A percentile compares a stretch with the other conserved stretches of the same genome.
phyloP scores from a whole-genome alignment of 2,329 filamentous ascomycete genomes.

The Aureobasidium namibiae region DNA sequence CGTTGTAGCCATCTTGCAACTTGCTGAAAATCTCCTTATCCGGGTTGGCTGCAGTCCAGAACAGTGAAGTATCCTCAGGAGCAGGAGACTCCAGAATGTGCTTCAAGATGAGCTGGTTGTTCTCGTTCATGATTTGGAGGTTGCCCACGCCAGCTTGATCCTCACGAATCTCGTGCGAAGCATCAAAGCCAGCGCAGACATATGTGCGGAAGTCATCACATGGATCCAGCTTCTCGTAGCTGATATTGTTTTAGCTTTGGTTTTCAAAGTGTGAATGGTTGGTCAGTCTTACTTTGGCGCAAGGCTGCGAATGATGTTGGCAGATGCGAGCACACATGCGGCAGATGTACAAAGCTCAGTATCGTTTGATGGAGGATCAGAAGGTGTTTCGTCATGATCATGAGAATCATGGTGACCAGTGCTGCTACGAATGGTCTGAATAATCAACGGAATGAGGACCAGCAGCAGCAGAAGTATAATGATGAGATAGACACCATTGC shows the following conservation, averaged over 20 bases:
- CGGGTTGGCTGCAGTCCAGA: constrained; percentile 10
- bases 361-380: neutral
- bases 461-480: neutral
- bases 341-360: constrained; percentile 11
- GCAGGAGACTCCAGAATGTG: constrained; percentile 9
- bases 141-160: constrained; percentile 10
- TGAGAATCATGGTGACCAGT: neutral
- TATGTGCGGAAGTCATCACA: constrained; percentile 13
- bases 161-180: constrained; percentile 11
- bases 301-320: constrained; percentile 7
- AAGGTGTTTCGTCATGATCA: neutral
- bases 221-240: constrained; percentile 9
- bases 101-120: constrained; percentile 12
- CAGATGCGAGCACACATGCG: constrained; percentile 10
- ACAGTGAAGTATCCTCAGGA: constrained; percentile 3
- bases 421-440: neutral
- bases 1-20: constrained; percentile 55
- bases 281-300: neutral
- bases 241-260: neutral
- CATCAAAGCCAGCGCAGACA: constrained; percentile 9
- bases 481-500: neutral
- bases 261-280: neutral
- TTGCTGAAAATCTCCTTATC: constrained; percentile 59
- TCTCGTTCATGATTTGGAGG: constrained; percentile 11
- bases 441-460: neutral